Evolutionary conservation across 768 basidiomycete species (phyloP).

Genomic region (Pleurotus pulmonarius): DNA sequence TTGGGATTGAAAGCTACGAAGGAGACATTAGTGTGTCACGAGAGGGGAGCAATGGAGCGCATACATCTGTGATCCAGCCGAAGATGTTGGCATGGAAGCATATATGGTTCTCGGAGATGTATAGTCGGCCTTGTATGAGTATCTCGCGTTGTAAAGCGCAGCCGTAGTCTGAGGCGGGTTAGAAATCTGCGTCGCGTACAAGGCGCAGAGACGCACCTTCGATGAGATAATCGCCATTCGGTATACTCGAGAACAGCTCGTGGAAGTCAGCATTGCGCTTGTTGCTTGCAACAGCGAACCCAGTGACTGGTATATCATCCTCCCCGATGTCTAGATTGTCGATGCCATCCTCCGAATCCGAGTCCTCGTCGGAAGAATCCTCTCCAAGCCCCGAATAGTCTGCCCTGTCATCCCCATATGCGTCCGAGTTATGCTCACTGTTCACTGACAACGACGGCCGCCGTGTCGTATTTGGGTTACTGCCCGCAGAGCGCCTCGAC

Average conservation of each 20-base stretch:
- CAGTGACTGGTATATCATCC: slow-evolving; percentile 87
- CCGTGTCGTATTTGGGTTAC: slow-evolving; percentile 2
- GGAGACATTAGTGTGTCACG: slow-evolving; percentile 4
- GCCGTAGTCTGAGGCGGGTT: slow-evolving; percentile 73
- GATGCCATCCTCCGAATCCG: slow-evolving; percentile 14
- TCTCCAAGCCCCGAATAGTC: slow-evolving; percentile 24
- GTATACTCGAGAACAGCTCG: slow-evolving; percentile 82
- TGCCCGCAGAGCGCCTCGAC: slow-evolving; percentile 5
- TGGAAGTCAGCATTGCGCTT: slow-evolving; percentile 96
- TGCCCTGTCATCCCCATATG: slow-evolving; percentile 22
- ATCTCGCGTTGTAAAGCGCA: slow-evolving; percentile 97
- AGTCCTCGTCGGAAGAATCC: slow-evolving; percentile 19
- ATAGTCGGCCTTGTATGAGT: slow-evolving; percentile 90
- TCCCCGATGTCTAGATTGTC: slow-evolving; percentile 50
- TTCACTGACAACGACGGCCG: slow-evolving; percentile 22
- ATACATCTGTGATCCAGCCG: slow-evolving; percentile 95
- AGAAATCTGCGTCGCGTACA: not conserved
- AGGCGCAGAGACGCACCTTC: slow-evolving; percentile 62
- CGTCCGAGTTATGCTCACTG: slow-evolving; percentile 30
- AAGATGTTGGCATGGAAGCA: slow-evolving; percentile 99
- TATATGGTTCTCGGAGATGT: slow-evolving; percentile 98
- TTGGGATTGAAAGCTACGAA: slow-evolving; percentile 76
- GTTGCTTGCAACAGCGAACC: slow-evolving; percentile 95
- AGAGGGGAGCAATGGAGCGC: slow-evolving; percentile 25
- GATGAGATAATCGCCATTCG: slow-evolving; percentile 96